Conservation (phyloP, 257 asterid genomes). For the Solanum acaule region DNA sequence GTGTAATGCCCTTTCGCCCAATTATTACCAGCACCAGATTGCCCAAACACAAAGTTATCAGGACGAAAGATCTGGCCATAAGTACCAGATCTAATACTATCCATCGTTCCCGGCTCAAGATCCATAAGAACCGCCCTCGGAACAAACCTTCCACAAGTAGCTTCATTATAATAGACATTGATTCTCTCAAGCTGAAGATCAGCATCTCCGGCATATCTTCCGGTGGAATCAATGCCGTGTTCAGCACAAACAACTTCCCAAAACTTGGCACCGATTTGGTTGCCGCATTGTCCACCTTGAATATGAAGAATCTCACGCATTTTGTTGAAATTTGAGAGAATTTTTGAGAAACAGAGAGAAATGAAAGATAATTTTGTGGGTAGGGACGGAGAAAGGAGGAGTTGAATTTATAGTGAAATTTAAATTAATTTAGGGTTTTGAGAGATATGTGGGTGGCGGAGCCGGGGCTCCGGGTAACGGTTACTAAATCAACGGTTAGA, state of each 20-base stretch:
- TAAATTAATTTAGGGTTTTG: background rate
- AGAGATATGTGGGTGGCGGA: background rate
- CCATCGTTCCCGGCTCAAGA: background rate
- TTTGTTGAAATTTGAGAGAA: background rate
- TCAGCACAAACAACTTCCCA: conserved; percentile 1
- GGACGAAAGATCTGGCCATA: background rate
- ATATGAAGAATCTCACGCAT: background rate
- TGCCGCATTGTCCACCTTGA: conserved; percentile 1
- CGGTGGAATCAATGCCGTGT: background rate
- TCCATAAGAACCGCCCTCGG: background rate
- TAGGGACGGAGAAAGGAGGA: background rate
- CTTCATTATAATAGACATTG: background rate
- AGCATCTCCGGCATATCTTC: background rate
- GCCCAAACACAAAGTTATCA: background rate
- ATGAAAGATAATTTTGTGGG: background rate
- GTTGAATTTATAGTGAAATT: background rate
- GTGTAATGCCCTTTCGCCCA: conserved; percentile 2
- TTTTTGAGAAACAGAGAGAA: background rate
- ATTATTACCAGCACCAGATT: background rate
- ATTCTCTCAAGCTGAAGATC: background rate
- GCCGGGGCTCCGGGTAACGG: background rate
- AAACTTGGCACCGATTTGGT: conserved; percentile 1
- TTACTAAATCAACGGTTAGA: background rate
- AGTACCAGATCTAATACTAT: background rate
- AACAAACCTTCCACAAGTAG: background rate